These are phyloP conservation scores for Cercospora berteroae DNA, from an alignment of 2,329 filamentous ascomycete species.

Conservation along the genomic window DNA sequence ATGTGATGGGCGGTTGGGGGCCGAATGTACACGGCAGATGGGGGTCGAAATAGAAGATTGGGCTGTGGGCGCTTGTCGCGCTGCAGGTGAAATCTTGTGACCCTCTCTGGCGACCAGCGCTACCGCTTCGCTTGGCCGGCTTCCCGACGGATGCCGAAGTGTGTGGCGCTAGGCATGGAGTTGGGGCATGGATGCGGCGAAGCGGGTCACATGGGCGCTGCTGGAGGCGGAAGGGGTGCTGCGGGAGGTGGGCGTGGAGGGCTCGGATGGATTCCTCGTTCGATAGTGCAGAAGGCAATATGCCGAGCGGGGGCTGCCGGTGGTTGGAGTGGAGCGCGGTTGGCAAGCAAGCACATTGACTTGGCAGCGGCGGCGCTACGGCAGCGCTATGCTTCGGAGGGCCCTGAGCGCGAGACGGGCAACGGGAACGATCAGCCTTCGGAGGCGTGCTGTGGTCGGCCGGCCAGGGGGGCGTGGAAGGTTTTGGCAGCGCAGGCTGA, in stretches of 20 bases:
- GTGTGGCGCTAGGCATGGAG: neutral
- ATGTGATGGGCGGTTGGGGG: neutral
- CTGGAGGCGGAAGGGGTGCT: neutral
- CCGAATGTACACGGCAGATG: neutral
- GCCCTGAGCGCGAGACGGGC: neutral
- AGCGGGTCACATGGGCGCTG: neutral
- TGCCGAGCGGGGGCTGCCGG: neutral
- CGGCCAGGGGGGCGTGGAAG: too few species aligned
- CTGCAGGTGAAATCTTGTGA: slow-evolving; percentile 14
- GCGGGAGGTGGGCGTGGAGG: neutral
- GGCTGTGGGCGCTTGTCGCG: slow-evolving; percentile 16
- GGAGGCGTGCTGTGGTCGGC: neutral
- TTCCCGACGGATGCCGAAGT: slow-evolving; percentile 1
- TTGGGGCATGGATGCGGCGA: neutral
- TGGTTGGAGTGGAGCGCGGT: neutral
- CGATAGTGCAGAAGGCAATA: neutral
- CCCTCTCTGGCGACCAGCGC: neutral
- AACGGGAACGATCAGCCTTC: neutral
- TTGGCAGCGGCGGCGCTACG: neutral
- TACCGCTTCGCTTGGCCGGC: neutral
- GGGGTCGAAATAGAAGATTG: slow-evolving; percentile 6
- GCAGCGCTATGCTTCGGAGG: neutral
- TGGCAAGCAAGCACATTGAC: neutral
- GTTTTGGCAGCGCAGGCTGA: too few species aligned
- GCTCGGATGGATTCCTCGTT: neutral